Evolutionary conservation across 805 yeast species (phyloP).

Genomic region (Starmera pachycereana): DNA sequence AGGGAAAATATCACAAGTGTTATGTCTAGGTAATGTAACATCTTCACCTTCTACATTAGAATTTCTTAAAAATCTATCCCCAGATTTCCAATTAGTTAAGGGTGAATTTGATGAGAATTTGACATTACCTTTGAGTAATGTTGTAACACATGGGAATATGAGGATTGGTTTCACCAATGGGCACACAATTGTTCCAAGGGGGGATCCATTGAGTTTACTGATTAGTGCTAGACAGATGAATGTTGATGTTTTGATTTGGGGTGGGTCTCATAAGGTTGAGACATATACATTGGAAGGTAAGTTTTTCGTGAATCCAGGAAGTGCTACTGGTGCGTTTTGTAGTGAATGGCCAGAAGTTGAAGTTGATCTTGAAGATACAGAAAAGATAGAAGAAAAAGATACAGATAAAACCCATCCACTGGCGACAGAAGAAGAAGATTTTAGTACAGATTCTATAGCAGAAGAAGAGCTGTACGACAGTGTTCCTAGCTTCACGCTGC

Average conservation of each 20-base stretch:
- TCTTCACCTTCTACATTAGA: slow-evolving; percentile 52
- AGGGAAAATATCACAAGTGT: slow-evolving; percentile 76
- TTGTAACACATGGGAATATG: slow-evolving; percentile 59
- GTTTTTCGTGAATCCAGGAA: slow-evolving; percentile 93
- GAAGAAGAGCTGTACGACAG: slow-evolving; percentile 14
- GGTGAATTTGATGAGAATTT: slow-evolving; percentile 66
- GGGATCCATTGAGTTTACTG: slow-evolving; percentile 76
- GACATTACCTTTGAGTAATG: slow-evolving; percentile 49
- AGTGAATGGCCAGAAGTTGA: slow-evolving; percentile 55
- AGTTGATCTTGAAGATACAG: slow-evolving; percentile 13
- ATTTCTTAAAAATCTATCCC: slow-evolving; percentile 57
- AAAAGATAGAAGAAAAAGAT: slow-evolving; percentile 1
- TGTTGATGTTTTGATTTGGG: slow-evolving; percentile 86
- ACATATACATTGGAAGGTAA: slow-evolving; percentile 89
- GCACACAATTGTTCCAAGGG: slow-evolving; percentile 70
- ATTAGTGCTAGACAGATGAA: slow-evolving; percentile 83
- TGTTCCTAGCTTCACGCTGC: slow-evolving; percentile 78
- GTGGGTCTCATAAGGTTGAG: slow-evolving; percentile 87
- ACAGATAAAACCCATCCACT: no score
- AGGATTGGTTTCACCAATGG: slow-evolving; percentile 83
- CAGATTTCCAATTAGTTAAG: slow-evolving; percentile 63
- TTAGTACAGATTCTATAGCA: slow-evolving; percentile 13
- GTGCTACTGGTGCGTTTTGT: slow-evolving; percentile 86
- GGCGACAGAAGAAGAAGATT: slow-evolving; percentile 6
- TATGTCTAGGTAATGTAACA: slow-evolving; percentile 78